Conservation (phyloP, 2,329 filamentous ascomycete genomes). For the Trichoderma simmonsii region DNA sequence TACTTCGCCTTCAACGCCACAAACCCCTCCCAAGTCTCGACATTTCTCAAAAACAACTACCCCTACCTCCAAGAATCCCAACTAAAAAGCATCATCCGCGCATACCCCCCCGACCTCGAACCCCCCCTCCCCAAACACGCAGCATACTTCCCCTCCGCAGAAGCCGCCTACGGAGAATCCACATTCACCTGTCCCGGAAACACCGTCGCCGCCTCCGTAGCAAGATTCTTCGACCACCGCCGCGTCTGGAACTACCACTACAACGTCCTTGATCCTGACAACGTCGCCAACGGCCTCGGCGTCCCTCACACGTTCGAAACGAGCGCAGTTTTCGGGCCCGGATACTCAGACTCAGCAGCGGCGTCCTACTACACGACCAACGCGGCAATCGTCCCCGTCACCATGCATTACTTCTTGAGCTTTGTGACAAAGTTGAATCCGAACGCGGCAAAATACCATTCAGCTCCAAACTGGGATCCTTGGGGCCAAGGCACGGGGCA, state of each 20-base stretch:
- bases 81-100: conserved; percentile 33
- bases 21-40: conserved; percentile 32
- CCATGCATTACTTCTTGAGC: conserved; percentile 50
- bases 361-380: conserved; percentile 45
- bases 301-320: conserved; percentile 48
- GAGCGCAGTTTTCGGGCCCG: conserved; percentile 48
- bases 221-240: conserved; percentile 15
- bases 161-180: conserved; percentile 43
- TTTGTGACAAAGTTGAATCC: conserved; percentile 47
- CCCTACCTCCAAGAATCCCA: conserved; percentile 39
- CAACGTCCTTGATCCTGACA: conserved; percentile 43
- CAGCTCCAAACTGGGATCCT: conserved; percentile 40
- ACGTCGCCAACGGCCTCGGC: conserved; percentile 39
- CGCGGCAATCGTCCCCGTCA: conserved; percentile 41
- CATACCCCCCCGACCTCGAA: conserved; percentile 39
- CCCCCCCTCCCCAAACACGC: conserved; percentile 36
- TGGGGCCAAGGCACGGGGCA: conserved; percentile 33
- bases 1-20: conserved; percentile 41
- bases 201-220: conserved; percentile 19
- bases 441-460: conserved; percentile 34
- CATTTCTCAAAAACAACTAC: conserved; percentile 48
- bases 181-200: conserved; percentile 45
- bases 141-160: conserved; percentile 43
- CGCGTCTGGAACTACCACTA: conserved; percentile 47
- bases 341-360: conserved; percentile 22